These are phyloP conservation scores for Leccinum broughii DNA, from an alignment of 768 basidiomycete species.

Conservation along the genomic window DNA sequence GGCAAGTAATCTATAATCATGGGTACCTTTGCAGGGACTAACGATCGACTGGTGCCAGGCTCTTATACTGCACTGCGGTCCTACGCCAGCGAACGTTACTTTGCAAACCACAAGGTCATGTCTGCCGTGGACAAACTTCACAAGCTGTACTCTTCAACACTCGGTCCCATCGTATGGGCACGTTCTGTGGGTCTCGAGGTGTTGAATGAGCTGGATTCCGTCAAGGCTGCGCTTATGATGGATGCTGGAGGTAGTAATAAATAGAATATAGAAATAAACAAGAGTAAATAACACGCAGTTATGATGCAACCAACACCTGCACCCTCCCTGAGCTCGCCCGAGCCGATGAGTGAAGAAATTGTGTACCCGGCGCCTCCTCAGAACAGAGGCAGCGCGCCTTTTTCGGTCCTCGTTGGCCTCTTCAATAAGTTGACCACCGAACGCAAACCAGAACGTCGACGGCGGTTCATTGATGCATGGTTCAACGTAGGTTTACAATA, in stretches of 20 bases:
- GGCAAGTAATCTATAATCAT: slow-evolving; percentile 46
- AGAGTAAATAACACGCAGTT: background rate
- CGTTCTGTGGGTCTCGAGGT: slow-evolving; percentile 88
- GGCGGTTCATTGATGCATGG: slow-evolving; percentile 71
- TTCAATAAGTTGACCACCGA: slow-evolving; percentile 77
- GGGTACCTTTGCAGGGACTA: background rate
- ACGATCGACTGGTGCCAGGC: slow-evolving; percentile 41
- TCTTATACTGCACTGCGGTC: slow-evolving; percentile 71
- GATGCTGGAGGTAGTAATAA: slow-evolving; percentile 40
- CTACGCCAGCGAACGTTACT: slow-evolving; percentile 81
- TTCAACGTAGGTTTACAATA: slow-evolving; percentile 61
- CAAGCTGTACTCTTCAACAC: slow-evolving; percentile 74
- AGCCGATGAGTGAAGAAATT: slow-evolving; percentile 21
- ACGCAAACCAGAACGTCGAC: slow-evolving; percentile 71
- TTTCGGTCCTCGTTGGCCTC: slow-evolving; percentile 63
- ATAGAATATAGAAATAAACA: background rate
- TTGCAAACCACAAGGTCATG: slow-evolving; percentile 84
- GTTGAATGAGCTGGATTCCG: slow-evolving; percentile 79
- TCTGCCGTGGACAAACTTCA: slow-evolving; percentile 87
- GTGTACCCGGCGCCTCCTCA: slow-evolving; percentile 57
- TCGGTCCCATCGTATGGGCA: slow-evolving; percentile 77
- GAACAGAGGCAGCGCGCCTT: slow-evolving; percentile 69
- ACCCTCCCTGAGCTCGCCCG: slow-evolving; percentile 57
- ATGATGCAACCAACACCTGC: slow-evolving; percentile 68
- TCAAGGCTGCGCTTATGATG: slow-evolving; percentile 86